Evolutionary conservation across 148 eudicot genomes (phyloP).

Genomic region (Chenopodium suecicum): DNA sequence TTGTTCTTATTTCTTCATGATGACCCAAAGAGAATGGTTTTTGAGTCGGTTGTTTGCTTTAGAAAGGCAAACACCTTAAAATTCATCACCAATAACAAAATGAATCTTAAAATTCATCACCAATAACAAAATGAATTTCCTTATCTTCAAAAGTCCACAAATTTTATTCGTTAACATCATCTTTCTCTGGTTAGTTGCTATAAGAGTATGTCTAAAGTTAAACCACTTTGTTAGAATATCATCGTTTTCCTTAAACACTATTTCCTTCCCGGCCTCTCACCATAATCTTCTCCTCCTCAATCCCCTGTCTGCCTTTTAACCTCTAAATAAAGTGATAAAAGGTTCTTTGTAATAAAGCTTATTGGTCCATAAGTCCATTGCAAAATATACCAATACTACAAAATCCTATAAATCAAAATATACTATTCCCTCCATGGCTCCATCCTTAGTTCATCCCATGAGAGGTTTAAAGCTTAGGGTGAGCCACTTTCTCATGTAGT

Average conservation of each 20-base stretch:
- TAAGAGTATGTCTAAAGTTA: not conserved
- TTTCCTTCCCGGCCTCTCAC: not conserved
- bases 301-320: not conserved
- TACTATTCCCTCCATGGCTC: not conserved
- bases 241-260: not conserved
- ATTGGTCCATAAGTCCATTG: not conserved
- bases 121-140: slow-evolving; percentile 6
- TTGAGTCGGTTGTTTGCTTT: not conserved
- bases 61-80: not conserved
- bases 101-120: not conserved
- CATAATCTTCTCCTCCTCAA: not conserved
- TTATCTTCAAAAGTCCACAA: slow-evolving; percentile 2
- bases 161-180: not conserved
- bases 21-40: not conserved
- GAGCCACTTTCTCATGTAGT: not conserved
- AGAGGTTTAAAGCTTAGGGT: not conserved
- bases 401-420: not conserved
- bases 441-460: too few species aligned
- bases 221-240: not conserved
- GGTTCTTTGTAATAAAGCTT: not conserved
- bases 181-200: not conserved
- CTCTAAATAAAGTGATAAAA: not conserved
- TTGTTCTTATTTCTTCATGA: not conserved
- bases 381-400: slow-evolving; percentile 3
- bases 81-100: not conserved